These are phyloP conservation scores for Pelargonium australe DNA, from an alignment of 441 rosid genomes.

Conservation along the genomic window DNA sequence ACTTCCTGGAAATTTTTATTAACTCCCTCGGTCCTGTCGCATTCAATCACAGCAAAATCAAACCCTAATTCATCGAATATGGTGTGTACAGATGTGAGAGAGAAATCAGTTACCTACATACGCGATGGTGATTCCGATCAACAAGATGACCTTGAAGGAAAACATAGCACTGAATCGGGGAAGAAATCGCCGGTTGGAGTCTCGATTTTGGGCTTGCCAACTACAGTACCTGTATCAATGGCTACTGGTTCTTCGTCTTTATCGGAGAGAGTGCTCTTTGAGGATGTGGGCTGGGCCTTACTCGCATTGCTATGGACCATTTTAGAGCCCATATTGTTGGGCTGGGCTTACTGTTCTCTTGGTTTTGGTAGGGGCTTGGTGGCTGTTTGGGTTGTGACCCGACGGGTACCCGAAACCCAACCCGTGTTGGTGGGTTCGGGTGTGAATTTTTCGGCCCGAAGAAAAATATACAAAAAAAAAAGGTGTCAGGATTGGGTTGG, in stretches of 20 bases:
- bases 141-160: neutral
- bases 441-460: too few relatives aligned
- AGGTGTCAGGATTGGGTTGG: too few relatives aligned
- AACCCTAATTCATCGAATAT: neutral
- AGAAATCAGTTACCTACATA: slow-evolving; percentile 43
- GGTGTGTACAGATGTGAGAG: neutral
- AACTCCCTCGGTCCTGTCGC: slow-evolving; percentile 77
- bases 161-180: neutral
- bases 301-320: too few relatives aligned
- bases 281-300: too few relatives aligned
- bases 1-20: slow-evolving; percentile 59
- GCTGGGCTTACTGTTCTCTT: too few relatives aligned
- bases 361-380: too few relatives aligned
- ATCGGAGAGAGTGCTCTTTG: too few relatives aligned
- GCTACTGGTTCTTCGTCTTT: neutral
- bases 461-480: too few relatives aligned
- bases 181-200: neutral
- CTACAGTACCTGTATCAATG: neutral
- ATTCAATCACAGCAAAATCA: neutral
- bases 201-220: neutral
- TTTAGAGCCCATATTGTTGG: too few relatives aligned
- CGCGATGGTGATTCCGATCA: slow-evolving; percentile 69
- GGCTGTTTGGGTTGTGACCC: too few relatives aligned
- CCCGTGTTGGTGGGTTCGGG: too few relatives aligned
- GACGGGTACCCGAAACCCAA: too few relatives aligned